A percentile compares a stretch with the other conserved stretches of the same genome.
phyloP scores from a whole-genome alignment of 192 early-diverging fungal genomes.

The Thamnidium elegans region DNA sequence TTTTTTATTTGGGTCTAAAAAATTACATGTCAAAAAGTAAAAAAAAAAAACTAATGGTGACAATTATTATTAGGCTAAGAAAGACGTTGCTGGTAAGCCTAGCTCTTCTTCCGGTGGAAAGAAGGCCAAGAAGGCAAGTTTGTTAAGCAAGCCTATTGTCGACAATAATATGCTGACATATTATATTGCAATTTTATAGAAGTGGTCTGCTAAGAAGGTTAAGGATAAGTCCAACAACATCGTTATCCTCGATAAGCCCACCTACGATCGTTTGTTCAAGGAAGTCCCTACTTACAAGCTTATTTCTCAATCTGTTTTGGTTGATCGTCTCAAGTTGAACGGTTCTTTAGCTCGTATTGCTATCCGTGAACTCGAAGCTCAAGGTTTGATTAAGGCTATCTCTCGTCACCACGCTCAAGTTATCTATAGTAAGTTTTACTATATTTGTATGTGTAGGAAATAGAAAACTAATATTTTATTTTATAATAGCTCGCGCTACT shows the following conservation, averaged over 20 bases:
- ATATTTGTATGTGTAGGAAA: too few relatives aligned
- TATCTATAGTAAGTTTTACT: conserved; percentile 56
- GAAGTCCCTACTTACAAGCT: conserved; percentile 99
- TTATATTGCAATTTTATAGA: conserved; percentile 41
- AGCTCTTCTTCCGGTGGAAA: conserved; percentile 58
- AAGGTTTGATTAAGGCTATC: conserved; percentile 92
- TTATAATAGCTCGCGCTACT: too few relatives aligned
- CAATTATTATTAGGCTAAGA: conserved; percentile 46
- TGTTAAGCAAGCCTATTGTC: too few relatives aligned
- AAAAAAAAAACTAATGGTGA: neutral
- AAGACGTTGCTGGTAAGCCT: conserved; percentile 58
- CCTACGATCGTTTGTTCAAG: conserved; percentile 98
- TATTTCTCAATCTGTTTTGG: conserved; percentile 95
- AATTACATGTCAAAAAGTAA: neutral
- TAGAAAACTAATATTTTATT: too few relatives aligned
- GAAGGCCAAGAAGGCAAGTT: conserved; percentile 42
- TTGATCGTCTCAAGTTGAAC: conserved; percentile 98
- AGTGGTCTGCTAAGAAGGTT: conserved; percentile 99
- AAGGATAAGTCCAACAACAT: conserved; percentile 99
- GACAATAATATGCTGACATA: too few relatives aligned
- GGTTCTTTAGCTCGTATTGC: conserved; percentile 95
- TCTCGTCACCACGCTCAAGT: conserved; percentile 89
- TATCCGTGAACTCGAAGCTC: conserved; percentile 87
- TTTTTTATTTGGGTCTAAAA: neutral
- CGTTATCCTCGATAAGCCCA: conserved; percentile 94